A percentile compares a stretch with the other conserved stretches of the same genome.
Evolutionary conservation across 768 basidiomycete species (phyloP).

Genomic region (Botryobasidium botryosum): DNA sequence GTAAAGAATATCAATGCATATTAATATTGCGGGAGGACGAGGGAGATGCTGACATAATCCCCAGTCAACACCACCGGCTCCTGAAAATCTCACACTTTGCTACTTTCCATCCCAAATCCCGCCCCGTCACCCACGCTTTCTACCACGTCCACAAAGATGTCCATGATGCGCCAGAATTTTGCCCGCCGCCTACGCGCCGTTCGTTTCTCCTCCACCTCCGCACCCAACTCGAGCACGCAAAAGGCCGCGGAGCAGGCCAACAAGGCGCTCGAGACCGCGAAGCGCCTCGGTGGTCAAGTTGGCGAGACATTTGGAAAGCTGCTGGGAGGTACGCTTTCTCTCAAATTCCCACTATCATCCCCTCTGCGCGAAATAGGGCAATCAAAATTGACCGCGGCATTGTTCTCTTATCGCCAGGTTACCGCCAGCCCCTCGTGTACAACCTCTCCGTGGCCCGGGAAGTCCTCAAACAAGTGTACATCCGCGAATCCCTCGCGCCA

Average conservation of each 20-base stretch:
- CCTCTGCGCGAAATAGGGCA: conserved; percentile 1
- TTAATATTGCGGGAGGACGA: too few relatives aligned
- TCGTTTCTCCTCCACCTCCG: conserved; percentile 6
- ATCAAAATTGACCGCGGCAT: neutral
- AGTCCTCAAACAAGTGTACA: conserved; percentile 56
- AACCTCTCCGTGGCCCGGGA: conserved; percentile 65
- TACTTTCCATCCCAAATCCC: too few relatives aligned
- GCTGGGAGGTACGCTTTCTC: neutral
- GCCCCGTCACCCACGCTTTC: too few relatives aligned
- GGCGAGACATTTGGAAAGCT: conserved; percentile 25
- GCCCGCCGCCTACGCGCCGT: too few relatives aligned
- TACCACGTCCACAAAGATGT: too few relatives aligned
- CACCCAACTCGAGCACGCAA: conserved; percentile 6
- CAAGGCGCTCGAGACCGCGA: conserved; percentile 41
- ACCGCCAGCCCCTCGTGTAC: conserved; percentile 61
- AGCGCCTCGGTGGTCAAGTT: conserved; percentile 31
- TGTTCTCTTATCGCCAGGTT: conserved; percentile 29
- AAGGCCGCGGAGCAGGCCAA: conserved; percentile 31
- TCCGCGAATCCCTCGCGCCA: conserved; percentile 47
- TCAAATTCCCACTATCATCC: too few relatives aligned
- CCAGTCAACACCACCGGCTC: too few relatives aligned
- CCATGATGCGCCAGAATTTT: too few relatives aligned
- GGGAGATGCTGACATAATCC: too few relatives aligned
- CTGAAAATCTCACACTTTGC: too few relatives aligned
- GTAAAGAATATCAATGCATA: too few relatives aligned